Conservation (phyloP, 2,329 filamentous ascomycete genomes). For the Exutisphaerella laricina region DNA sequence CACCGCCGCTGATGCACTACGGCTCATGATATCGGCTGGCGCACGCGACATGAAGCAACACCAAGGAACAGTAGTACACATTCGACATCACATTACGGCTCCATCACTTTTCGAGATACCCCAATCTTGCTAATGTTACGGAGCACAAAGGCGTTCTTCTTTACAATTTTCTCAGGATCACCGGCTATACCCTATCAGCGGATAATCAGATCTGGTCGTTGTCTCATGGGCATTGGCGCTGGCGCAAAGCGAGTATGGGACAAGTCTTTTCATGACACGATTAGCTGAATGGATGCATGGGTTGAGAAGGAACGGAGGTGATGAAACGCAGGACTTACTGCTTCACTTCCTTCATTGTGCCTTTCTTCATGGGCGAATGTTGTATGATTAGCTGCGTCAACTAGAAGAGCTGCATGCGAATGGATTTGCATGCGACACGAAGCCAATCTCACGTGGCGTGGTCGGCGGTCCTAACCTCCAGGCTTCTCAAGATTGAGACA, state of each 20-base stretch:
- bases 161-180: neutral
- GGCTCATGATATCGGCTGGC: too few relatives aligned
- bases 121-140: neutral
- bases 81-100: neutral
- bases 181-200: neutral
- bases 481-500: too few relatives aligned
- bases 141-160: conserved; percentile 1
- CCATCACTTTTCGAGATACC: conserved; percentile 5
- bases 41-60: neutral
- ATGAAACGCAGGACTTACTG: neutral
- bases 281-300: neutral
- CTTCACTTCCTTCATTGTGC: neutral
- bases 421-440: conserved; percentile 1
- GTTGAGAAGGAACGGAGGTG: neutral
- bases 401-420: neutral
- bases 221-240: conserved; percentile 2
- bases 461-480: too few relatives aligned
- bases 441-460: too few relatives aligned
- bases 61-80: neutral
- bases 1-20: neutral
- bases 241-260: neutral
- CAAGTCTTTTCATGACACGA: conserved; percentile 1
- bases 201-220: neutral
- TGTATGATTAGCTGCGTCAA: conserved; percentile 3
- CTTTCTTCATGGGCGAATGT: neutral